A percentile compares a stretch with the other conserved stretches of the same genome.
phyloP scores from a whole-genome alignment of 306 rosid genomes.

The Corylus heterophylla region DNA sequence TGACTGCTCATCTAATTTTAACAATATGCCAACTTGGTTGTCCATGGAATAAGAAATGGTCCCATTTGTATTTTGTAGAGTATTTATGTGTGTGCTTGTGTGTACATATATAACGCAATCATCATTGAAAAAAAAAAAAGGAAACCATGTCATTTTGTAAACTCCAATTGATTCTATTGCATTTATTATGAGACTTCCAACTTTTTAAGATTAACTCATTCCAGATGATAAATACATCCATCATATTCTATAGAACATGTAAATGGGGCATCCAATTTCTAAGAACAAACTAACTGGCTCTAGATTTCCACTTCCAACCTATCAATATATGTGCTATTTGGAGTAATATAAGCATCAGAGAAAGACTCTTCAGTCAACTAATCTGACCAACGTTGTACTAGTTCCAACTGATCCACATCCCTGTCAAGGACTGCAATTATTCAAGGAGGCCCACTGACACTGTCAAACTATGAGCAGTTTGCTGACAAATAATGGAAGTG shows the following conservation, averaged over 20 bases:
- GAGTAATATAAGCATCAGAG: not conserved
- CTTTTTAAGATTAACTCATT: not conserved
- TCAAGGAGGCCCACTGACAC: not conserved
- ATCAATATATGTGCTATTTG: not conserved
- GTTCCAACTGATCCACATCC: not conserved
- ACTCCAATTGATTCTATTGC: not conserved
- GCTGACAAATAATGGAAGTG: not conserved
- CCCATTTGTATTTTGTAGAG: too few species aligned
- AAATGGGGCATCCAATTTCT: not conserved
- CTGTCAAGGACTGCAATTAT: not conserved
- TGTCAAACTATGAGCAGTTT: not conserved
- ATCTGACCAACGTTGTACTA: not conserved
- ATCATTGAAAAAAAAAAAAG: too few species aligned
- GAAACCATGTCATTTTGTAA: too few species aligned
- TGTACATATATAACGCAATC: too few species aligned
- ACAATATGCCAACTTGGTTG: not conserved
- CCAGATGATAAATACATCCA: not conserved
- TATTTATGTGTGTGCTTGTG: too few species aligned
- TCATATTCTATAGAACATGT: not conserved
- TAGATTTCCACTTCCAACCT: not conserved
- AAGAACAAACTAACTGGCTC: not conserved
- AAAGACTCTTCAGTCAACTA: not conserved
- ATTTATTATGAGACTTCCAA: not conserved
- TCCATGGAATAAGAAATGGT: too few species aligned
- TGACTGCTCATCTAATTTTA: not conserved